Evolutionary conservation across 2,329 filamentous ascomycete species (phyloP), one percentile per base, ranked within the genome.

Genomic region (Xylaria digitata): DNA sequence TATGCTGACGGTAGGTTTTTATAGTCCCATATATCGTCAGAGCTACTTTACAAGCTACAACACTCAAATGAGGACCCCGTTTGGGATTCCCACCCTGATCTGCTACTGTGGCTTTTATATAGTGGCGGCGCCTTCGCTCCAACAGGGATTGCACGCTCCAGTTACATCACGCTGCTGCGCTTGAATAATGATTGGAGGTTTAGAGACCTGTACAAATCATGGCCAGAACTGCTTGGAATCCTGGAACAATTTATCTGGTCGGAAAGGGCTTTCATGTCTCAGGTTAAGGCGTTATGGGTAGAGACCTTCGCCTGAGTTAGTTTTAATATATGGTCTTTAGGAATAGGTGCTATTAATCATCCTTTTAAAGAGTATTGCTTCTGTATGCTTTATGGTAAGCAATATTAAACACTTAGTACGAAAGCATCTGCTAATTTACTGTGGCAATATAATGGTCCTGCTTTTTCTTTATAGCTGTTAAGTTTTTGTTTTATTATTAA

Each of bases 241-340:
- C 59, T 82, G 46, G 74, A 73, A 54, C 72, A 72, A 32, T 82
- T 81, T 53, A 78, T 79, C 42, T 82, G 80, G 80, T 82, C 80
- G 9, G 77, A 80, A 1, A 74, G 71, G 3, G 79, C 78, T 34
- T 82, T 81, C 56, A 13, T 61, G 49, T 43, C 64, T 3, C 73
- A 75, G 1, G 75, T 78, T 0, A 75, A 74, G 50, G 67, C 48
- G 2, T 76, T 82, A 52, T 81, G 77, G 78, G 71, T 76, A 56
- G 77, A 78, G 34, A n/a, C 26, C 23, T 45, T 21, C 8, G 32
- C 15, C 1, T 42, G 15, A 19, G 2, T 8, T 6, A 8, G 17
- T 40, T 55, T 26, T 13, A 34, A 17, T 23, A 23, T 1, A 15
- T 15, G 11, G 2, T 40, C 13, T 40, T 15, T 40, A 15, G 37